Evolutionary conservation across 2,329 filamentous ascomycete species (phyloP).

Genomic region (Clonostachys solani): DNA sequence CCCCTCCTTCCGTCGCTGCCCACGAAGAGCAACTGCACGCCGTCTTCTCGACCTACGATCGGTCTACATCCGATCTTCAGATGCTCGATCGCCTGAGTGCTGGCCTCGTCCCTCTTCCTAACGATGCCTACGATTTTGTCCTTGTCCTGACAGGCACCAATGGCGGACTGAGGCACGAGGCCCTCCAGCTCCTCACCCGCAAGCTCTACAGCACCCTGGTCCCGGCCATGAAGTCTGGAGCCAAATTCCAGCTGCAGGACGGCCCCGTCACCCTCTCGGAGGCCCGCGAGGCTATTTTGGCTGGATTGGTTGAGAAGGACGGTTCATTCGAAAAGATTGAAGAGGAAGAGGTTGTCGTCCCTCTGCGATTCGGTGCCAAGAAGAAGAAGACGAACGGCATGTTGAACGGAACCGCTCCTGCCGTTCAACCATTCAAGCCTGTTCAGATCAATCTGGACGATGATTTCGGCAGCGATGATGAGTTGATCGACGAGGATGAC

Average conservation of each 20-base stretch:
- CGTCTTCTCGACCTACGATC: constrained; percentile 70
- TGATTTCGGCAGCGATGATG: constrained; percentile 60
- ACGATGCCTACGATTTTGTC: constrained; percentile 76
- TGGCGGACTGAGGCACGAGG: constrained; percentile 58
- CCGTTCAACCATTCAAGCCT: constrained; percentile 34
- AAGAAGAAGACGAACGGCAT: constrained; percentile 16
- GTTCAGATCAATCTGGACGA: constrained; percentile 50
- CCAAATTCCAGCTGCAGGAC: constrained; percentile 65
- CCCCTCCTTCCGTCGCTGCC: constrained; percentile 83
- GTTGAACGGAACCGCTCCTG: not conserved
- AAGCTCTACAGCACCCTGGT: constrained; percentile 66
- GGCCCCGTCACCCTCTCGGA: constrained; percentile 47
- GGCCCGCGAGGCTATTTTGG: constrained; percentile 76
- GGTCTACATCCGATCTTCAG: constrained; percentile 79
- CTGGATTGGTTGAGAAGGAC: constrained; percentile 63
- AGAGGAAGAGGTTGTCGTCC: constrained; percentile 52
- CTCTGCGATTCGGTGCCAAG: constrained; percentile 33
- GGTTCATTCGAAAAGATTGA: constrained; percentile 73
- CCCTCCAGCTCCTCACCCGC: constrained; percentile 58
- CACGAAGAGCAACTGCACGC: constrained; percentile 73
- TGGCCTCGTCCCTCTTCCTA: constrained; percentile 73
- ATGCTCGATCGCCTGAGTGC: constrained; percentile 93
- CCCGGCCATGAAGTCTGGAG: constrained; percentile 66
- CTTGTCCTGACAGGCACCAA: constrained; percentile 79
- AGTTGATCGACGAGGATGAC: constrained; percentile 86